Conservation (phyloP, 371 early-diverging fungal genomes). For the Apophysomyces trapeziformis region DNA sequence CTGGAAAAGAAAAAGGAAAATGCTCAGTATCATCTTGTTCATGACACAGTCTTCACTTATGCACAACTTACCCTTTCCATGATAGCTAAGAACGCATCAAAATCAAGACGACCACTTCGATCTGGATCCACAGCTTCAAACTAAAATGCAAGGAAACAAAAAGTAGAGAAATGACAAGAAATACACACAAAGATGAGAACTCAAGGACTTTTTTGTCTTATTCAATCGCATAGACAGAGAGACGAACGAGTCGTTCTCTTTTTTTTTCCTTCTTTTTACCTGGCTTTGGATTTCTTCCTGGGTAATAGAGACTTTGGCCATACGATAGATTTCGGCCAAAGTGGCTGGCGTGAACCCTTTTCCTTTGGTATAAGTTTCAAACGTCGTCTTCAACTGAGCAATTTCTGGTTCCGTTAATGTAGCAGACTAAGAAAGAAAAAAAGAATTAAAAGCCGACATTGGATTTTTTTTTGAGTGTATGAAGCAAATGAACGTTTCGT, state of each 20-base stretch:
- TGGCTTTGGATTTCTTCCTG: conserved; percentile 16
- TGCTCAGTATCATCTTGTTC: not conserved
- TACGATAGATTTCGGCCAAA: conserved; percentile 18
- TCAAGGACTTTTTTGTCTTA: no score
- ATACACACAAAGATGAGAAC: no score
- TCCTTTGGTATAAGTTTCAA: conserved; percentile 13
- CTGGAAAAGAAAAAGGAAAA: conserved; percentile 16
- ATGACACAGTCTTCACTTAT: no score
- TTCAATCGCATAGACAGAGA: not conserved
- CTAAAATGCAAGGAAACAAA: not conserved
- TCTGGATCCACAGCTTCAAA: not conserved
- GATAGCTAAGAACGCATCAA: conserved; percentile 24
- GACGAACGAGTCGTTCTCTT: not conserved
- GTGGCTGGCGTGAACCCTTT: conserved; percentile 11
- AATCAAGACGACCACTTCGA: conserved; percentile 16
- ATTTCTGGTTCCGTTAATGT: conserved; percentile 13
- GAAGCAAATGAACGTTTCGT: not conserved
- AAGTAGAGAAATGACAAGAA: no score
- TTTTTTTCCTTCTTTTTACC: conserved; percentile 1
- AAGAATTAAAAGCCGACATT: not conserved
- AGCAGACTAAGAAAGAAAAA: not conserved
- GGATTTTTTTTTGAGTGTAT: not conserved
- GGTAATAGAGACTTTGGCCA: conserved; percentile 11
- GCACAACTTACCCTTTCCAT: conserved; percentile 17
- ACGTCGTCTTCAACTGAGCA: not conserved